phyloP scores from a whole-genome alignment of 768 basidiomycete species.

The Rhizopogon sp. region DNA sequence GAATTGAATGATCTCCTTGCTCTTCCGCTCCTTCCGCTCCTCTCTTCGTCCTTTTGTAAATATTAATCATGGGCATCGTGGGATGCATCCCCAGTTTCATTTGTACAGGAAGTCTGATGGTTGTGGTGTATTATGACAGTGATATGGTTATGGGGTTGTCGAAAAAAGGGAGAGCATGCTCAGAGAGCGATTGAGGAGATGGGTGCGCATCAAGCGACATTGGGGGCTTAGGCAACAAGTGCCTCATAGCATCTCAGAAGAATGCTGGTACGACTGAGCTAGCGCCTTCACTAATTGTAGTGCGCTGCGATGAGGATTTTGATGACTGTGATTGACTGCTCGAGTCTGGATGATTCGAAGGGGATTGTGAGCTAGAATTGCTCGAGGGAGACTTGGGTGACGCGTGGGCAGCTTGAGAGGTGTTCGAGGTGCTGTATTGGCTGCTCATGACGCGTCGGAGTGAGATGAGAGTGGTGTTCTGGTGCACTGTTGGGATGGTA shows the following conservation, averaged over 20 bases:
- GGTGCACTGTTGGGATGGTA: background rate
- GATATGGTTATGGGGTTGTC: background rate
- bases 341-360: conserved; percentile 13
- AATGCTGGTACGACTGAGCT: conserved; percentile 51
- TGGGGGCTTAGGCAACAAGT: background rate
- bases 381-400: conserved; percentile 17
- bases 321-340: conserved; percentile 18
- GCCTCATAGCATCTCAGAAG: conserved; percentile 35
- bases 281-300: conserved; percentile 46
- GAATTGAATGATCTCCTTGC: background rate
- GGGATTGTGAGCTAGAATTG: conserved; percentile 13
- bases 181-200: background rate
- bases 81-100: background rate
- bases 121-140: background rate
- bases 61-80: background rate
- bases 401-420: conserved; percentile 9
- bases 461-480: background rate
- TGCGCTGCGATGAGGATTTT: conserved; percentile 18
- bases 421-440: conserved; percentile 18
- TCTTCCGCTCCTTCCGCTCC: background rate
- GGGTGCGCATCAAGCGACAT: background rate
- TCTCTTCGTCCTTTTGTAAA: background rate
- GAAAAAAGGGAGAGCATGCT: background rate
- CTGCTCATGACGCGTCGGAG: conserved; percentile 17
- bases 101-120: background rate